Evolutionary conservation across 352 stramenopile species (phyloP), one percentile per base, ranked within the genome.

Genomic region (Pythium scleroteichum): DNA sequence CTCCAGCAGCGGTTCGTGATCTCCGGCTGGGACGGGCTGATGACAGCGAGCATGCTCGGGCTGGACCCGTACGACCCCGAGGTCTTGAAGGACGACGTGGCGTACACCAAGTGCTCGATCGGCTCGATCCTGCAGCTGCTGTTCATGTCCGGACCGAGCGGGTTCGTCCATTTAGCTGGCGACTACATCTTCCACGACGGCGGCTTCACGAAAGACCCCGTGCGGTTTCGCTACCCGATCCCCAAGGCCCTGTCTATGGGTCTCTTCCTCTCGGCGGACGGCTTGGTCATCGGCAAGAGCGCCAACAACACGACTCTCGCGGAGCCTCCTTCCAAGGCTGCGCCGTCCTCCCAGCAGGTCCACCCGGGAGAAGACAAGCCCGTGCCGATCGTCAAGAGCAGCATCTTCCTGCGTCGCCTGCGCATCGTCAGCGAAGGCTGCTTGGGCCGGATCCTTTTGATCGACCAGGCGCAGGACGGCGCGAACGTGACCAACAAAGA

Each of bases 131-230:
- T 84, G 2, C 69, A 82, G 49, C 67, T 76, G 53, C 39, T 87
- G 40, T 84, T 80, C 39, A 58, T 60, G 50, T 85, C 73, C 3
- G 75, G 78, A 22, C 75, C 75, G 10, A 87, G 78, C n/a, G 78
- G 73, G 10, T 52, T 72, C 13, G 65, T 87, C 8, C 53, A 65
- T 13, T 42, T 85, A 27, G 72, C 73, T 22, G 73, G 68, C 23
- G 78, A 83, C 64, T 82, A 78, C 55, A 47, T 85, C 19, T 85
- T 85, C 23, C 54, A 75, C 16, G 68, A 73, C 12, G 66, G 59
- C 27, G 75, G 73, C 2, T 82, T 84, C 46, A 66, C 70, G 1
- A 56, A 59, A 3, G 58, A 69, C 10, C 66, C 63, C 0, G 26
- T 72, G 19, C 42, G 62, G 17, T 78, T 79, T 20, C 49, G 59